Evolutionary conservation across 805 yeast species (phyloP), one percentile per base, ranked within the genome.

Genomic region (Saccharomyces kudriavzevii): DNA sequence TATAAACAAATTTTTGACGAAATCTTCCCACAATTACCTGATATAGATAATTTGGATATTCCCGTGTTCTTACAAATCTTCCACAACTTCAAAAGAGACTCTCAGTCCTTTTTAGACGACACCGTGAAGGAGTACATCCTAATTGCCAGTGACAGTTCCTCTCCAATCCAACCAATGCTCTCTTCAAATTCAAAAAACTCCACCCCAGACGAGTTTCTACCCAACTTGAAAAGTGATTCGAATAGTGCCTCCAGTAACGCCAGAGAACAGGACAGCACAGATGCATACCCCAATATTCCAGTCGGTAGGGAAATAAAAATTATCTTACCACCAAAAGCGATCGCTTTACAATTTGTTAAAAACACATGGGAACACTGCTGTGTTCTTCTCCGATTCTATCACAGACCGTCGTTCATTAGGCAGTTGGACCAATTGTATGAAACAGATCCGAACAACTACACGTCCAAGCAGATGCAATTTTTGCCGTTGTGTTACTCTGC

Each of bases 321-420:
- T 49, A 79, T 86, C 8, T 70, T 90, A 46, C 97, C 97, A 0
- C 81, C 94, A 2, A 83, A 87, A 61, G 84, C 82, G 24, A 79
- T 80, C 25, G 92, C 96, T 0, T 70, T 88, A 40, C 81, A 82
- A 60, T 76, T 90, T 61, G 82, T 90, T 28, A 82, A 81, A 61
- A 81, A 83, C 49, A 88, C 92, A 2, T 90, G 96, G 95, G 82
- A 84, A 61, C 85, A 86, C 60, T 90, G 96, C 1, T 89, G 96
- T 70, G 79, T 94, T 9, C 72, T 91, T 50, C 85, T 89, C 64
- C 74, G 96, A 52, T 89, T 90, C 65, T 88, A 88, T 67, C 97
- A 90, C 65, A 76, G 96, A 31, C 96, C 96, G 0, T 81, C 90
- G 2, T 83, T 89, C 59, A 77, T 87, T 50, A 80, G 81, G 58